phyloP scores from a whole-genome alignment of 768 basidiomycete genomes.

The Boletus fagicola region DNA sequence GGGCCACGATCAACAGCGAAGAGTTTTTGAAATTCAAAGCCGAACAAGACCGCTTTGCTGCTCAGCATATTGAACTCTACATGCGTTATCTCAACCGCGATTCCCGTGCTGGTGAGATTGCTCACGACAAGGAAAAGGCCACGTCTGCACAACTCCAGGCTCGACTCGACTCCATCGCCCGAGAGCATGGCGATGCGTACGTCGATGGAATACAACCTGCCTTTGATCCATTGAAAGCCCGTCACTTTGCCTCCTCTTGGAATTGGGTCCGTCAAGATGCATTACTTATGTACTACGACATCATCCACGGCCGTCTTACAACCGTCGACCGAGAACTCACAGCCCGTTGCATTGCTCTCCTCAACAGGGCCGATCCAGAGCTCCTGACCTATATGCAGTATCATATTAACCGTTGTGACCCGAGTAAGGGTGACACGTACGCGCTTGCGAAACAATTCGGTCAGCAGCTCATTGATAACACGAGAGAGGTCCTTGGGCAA shows the following conservation, averaged over 20 bases:
- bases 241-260: conserved; percentile 98
- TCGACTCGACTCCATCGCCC: conserved; percentile 81
- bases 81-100: conserved; percentile 97
- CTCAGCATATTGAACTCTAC: conserved; percentile 92
- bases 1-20: conserved; percentile 93
- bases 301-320: conserved; percentile 92
- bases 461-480: conserved; percentile 93
- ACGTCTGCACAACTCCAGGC: conserved; percentile 70
- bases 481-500: conserved; percentile 74
- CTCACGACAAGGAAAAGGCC: conserved; percentile 84
- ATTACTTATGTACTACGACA: conserved; percentile 95
- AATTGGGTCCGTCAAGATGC: conserved; percentile 99
- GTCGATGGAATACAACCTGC: conserved; percentile 92
- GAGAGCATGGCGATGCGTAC: conserved; percentile 93
- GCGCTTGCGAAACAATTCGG: conserved; percentile 96
- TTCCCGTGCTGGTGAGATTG: conserved; percentile 87
- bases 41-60: conserved; percentile 88
- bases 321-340: conserved; percentile 96
- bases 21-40: conserved; percentile 96
- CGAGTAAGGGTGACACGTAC: conserved; percentile 86
- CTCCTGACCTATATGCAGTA: conserved; percentile 96
- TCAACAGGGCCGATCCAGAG: conserved; percentile 94
- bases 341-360: conserved; percentile 93
- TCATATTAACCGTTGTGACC: conserved; percentile 80
- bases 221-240: conserved; percentile 94